Base-by-base conservation (phyloP, 139 green algal species). In the Choricystis sp. region DNA sequence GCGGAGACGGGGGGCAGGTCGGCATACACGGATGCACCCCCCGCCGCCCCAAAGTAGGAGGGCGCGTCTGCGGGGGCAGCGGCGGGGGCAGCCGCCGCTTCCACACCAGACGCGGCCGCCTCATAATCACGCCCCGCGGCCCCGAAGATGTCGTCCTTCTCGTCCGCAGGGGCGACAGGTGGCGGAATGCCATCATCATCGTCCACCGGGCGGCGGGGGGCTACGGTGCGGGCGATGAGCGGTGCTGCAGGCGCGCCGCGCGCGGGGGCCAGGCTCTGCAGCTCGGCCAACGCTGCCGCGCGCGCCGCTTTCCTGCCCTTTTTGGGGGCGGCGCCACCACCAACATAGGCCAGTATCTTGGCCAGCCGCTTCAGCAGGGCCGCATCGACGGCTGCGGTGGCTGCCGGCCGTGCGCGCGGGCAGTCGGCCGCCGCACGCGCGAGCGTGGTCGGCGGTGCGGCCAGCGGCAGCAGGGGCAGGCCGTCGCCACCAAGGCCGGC, bases 71-170 rank as follows among this genome's bases (percentile, higher is more conserved):
- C 9, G 40, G 40, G 9, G 40, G 40, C 40, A 14, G 59, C 57
- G 60, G 3, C 26, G 4, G 16, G 25, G 2, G 24, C 29, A 56
- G 23, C 60, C 31, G 49, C 30, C 22, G 16, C 23, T 26, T 20
- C 49, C 26, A 25, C 75, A 1, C 58, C 52, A 2, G 70, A 64
- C n/a, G 81, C 52, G 19, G 77, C 73, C 3, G 72, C 73, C 60
- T 75, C 70, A 63, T 95, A 95, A 48, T 94, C 84, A 1, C 60
- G 84, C 20, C 84, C 86, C 3, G 77, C 86, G 52, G 88, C 87
- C 1, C 70, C 86, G 79, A 95, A 95, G 48, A 95, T 95, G 67
- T 94, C 84, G 22, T 91, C 83, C 26, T 83, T 76, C 3, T 82
- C 73, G 9, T 77, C 69, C 21, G 30, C 64, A 2, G 60, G 58